Evolutionary conservation across 208 protist species (phyloP).

Genomic region (Tritrichomonas musculus): DNA sequence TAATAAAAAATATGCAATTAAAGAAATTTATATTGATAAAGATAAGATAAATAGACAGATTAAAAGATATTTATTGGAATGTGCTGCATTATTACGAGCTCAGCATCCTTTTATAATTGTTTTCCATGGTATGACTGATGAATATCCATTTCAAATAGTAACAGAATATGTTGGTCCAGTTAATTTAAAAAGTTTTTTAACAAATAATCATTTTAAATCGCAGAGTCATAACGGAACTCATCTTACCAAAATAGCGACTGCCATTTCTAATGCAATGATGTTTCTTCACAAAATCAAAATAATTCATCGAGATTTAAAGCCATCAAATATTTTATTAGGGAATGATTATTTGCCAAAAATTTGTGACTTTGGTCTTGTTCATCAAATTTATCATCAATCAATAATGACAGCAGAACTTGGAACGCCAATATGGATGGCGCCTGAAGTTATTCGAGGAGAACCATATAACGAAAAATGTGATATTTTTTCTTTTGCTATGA

Average conservation of each 20-base stretch:
- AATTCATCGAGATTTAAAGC: constrained; percentile 23
- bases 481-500: not conserved
- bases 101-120: not conserved
- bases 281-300: not conserved
- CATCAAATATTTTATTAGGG: not conserved
- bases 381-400: not conserved
- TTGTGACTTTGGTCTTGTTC: not conserved
- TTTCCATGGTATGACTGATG: not conserved
- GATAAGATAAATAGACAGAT: too few relatives aligned
- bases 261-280: not conserved
- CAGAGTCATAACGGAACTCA: not conserved
- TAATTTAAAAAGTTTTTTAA: not conserved
- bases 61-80: not conserved
- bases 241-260: not conserved
- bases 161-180: not conserved
- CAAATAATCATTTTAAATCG: not conserved
- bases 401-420: not conserved
- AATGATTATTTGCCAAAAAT: constrained; percentile 19
- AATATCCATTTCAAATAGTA: not conserved
- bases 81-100: not conserved
- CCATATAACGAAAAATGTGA: not conserved
- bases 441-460: not conserved
- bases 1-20: too few relatives aligned
- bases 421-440: not conserved
- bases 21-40: too few relatives aligned